A percentile compares a stretch with the other conserved stretches of the same genome.
phyloP scores from a whole-genome alignment of 352 stramenopile genomes.

The Phytophthora syringae region DNA sequence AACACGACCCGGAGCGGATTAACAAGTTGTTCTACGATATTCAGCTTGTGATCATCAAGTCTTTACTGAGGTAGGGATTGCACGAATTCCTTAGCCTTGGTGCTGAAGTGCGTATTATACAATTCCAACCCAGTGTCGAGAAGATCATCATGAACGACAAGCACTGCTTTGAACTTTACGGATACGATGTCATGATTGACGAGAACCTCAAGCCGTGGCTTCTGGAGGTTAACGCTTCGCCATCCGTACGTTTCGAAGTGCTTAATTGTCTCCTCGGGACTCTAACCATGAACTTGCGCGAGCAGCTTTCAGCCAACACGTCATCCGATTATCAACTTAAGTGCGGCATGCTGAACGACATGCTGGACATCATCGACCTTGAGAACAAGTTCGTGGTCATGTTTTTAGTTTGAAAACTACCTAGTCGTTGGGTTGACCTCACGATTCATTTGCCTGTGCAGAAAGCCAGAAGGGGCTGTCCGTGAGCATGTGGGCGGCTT shows the following conservation, averaged over 20 bases:
- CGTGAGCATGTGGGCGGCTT: constrained; percentile 73
- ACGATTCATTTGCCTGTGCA: constrained; percentile 25
- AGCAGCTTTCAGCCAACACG: constrained; percentile 91
- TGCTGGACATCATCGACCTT: constrained; percentile 95
- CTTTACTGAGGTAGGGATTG: constrained; percentile 57
- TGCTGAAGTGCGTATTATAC: background rate
- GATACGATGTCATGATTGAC: constrained; percentile 94
- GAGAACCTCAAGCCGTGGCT: constrained; percentile 92
- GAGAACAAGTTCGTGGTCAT: constrained; percentile 71
- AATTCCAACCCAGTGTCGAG: constrained; percentile 67
- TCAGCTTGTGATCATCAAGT: constrained; percentile 90
- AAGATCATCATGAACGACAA: constrained; percentile 96
- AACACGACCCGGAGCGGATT: constrained; percentile 77
- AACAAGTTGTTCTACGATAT: constrained; percentile 93
- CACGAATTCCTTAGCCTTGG: background rate
- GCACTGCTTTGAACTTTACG: constrained; percentile 96
- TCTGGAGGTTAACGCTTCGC: constrained; percentile 94
- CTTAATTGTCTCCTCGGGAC: background rate
- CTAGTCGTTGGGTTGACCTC: background rate
- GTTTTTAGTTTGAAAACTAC: no score
- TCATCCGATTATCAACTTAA: constrained; percentile 94
- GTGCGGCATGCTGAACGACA: constrained; percentile 93
- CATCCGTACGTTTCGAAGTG: constrained; percentile 58
- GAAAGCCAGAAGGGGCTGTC: constrained; percentile 34
- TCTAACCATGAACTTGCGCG: background rate